phyloP scores from a whole-genome alignment of 139 green algal species.

The Eudorina sp. region DNA sequence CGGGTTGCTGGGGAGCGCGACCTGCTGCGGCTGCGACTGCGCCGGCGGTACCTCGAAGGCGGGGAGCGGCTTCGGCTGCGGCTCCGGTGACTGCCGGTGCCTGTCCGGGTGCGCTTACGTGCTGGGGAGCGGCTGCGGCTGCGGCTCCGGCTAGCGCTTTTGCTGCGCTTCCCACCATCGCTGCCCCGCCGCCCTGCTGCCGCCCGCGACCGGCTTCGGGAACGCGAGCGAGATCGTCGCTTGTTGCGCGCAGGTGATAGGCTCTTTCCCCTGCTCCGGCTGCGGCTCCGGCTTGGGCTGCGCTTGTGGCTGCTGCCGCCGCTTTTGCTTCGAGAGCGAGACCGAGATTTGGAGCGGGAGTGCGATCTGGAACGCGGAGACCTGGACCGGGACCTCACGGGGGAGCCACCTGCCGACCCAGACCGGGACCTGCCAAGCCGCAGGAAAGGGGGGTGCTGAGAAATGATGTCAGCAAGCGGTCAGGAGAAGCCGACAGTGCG shows the following conservation, averaged over 20 bases:
- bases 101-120: background rate
- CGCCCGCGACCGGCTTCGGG: background rate
- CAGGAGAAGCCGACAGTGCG: no score
- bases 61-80: constrained; percentile 5
- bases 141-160: constrained; percentile 13
- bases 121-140: background rate
- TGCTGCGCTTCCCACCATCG: constrained; percentile 7
- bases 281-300: background rate
- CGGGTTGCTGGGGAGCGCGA: background rate
- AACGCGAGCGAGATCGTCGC: constrained; percentile 11
- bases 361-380: background rate
- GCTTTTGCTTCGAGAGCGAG: background rate
- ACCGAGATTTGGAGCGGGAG: background rate
- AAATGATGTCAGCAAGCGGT: background rate
- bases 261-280: background rate
- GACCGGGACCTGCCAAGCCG: background rate
- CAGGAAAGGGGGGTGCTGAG: background rate
- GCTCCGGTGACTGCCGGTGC: background rate
- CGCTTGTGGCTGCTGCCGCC: background rate
- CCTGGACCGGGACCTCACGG: background rate
- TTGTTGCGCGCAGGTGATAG: background rate
- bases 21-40: no score
- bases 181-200: background rate
- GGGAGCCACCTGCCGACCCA: background rate
- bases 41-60: background rate